These are phyloP conservation scores for Microdochium trichocladiopsis DNA, from an alignment of 2,329 filamentous ascomycete genomes.

Conservation along the genomic window DNA sequence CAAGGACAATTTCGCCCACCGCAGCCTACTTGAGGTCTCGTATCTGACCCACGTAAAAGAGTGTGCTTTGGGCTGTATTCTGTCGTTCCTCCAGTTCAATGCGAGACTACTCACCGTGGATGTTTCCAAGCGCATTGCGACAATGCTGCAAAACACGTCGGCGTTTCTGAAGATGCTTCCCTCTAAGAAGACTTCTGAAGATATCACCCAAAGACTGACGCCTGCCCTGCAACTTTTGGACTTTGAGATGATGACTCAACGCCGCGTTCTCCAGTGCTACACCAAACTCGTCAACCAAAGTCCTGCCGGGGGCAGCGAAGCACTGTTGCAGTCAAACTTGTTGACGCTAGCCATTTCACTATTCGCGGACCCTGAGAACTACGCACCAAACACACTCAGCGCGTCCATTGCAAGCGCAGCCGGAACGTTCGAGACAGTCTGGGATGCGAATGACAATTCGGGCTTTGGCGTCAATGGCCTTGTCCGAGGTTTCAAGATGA, in stretches of 20 bases:
- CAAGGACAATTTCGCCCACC: constrained; percentile 80
- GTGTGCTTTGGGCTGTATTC: constrained; percentile 83
- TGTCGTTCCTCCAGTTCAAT: constrained; percentile 92
- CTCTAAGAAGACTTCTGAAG: constrained; percentile 76
- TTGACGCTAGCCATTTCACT: constrained; percentile 83
- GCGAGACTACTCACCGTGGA: constrained; percentile 86
- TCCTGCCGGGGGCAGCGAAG: constrained; percentile 76
- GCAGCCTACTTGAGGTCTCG: constrained; percentile 80
- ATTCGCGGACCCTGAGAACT: constrained; percentile 89
- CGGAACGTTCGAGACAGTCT: constrained; percentile 85
- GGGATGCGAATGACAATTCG: constrained; percentile 91
- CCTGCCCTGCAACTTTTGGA: constrained; percentile 85
- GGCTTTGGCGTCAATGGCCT: constrained; percentile 90
- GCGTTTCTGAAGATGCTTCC: constrained; percentile 83
- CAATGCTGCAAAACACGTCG: constrained; percentile 92
- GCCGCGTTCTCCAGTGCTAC: constrained; percentile 91
- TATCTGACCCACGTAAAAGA: constrained; percentile 93
- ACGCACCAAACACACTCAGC: constrained; percentile 76
- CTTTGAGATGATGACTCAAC: constrained; percentile 85
- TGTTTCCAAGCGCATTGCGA: constrained; percentile 84
- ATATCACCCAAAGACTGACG: constrained; percentile 74
- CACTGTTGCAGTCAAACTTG: constrained; percentile 83
- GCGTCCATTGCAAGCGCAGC: constrained; percentile 87
- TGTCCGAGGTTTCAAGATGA: constrained; percentile 68
- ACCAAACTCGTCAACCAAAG: constrained; percentile 85